Evolutionary conservation across 2,329 filamentous ascomycete genomes (phyloP), one percentile per base, ranked within the genome.

Genomic region (Fusarium pininemorale): DNA sequence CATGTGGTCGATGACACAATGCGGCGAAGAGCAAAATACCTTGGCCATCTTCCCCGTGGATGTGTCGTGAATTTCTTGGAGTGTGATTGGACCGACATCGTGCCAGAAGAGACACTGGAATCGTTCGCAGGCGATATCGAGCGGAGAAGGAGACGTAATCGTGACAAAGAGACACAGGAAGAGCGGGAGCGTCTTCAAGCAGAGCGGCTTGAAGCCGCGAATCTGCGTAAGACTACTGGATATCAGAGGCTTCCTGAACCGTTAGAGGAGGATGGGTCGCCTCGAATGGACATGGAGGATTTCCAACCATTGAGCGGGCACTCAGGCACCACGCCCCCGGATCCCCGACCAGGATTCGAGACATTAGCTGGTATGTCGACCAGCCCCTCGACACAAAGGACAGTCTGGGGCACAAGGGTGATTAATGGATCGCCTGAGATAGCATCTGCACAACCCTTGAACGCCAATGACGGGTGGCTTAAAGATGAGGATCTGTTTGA

Each of bases 51-150:
- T 11, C 95, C 95, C 0, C 91, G 93, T 57, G 95, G 95, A n/a
- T 98, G 95, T 80, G 92, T 97, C 74, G 93, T 98, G 47, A 94
- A 89, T 74, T 98, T 98, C 78, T 83, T 98, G 3, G 95, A 98
- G 83, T 98, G 95, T 79, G 95, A 98, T 81, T 98, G 95, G 95
- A 95, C 94, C 7, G 95, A 97, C 75, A 93, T 96, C 42, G 93
- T 98, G 10, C 88, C 91, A 7, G 87, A 91, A 2, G 92, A 94
- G 57, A 88, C 94, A 7, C 85, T 98, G n/a, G 90, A 90, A 44
- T 87, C 88, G 3, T 98, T 98, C 82, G 86, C 88, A n/a, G 83
- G 86, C 0, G 94, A 98, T 68, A 92, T 96, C 60, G 93, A 94
- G 73, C 88, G 90, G 64, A 88, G 95, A 60, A 88, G 94, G 63